Conservation (phyloP, 352 stramenopile species). For the Globisporangium alternatum region DNA sequence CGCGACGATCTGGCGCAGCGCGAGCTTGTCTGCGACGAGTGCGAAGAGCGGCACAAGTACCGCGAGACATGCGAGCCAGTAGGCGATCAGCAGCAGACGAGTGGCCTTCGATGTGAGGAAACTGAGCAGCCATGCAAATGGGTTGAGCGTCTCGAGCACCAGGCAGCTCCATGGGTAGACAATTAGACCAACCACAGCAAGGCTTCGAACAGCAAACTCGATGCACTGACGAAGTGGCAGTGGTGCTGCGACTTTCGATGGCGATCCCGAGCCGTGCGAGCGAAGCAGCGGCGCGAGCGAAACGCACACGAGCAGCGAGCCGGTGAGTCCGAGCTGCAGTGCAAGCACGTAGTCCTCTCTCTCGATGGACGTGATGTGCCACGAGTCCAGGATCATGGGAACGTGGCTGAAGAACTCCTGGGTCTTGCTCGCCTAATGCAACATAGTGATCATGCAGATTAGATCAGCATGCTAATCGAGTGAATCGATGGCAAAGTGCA, state of each 20-base stretch:
- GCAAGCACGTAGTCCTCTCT: slow-evolving; percentile 46
- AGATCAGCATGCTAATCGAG: not conserved
- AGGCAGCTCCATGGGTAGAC: slow-evolving; percentile 69
- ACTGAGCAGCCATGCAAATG: slow-evolving; percentile 49
- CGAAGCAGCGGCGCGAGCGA: slow-evolving; percentile 45
- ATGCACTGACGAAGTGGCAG: slow-evolving; percentile 25
- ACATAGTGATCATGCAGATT: not conserved
- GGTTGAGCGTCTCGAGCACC: slow-evolving; percentile 60
- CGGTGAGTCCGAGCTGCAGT: slow-evolving; percentile 56
- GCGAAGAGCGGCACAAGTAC: slow-evolving; percentile 59
- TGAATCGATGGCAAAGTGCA: not conserved
- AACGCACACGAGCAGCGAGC: slow-evolving; percentile 44
- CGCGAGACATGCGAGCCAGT: slow-evolving; percentile 50
- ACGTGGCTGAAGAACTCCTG: not conserved
- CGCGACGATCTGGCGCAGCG: slow-evolving; percentile 66
- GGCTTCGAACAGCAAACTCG: slow-evolving; percentile 31
- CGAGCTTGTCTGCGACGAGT: slow-evolving; percentile 29
- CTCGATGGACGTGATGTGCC: slow-evolving; percentile 30
- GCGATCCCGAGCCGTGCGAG: slow-evolving; percentile 39
- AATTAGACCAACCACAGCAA: slow-evolving; percentile 28
- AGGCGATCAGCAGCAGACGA: slow-evolving; percentile 43
- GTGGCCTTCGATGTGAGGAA: slow-evolving; percentile 36
- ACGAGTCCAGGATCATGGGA: slow-evolving; percentile 16
- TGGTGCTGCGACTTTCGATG: slow-evolving; percentile 30
- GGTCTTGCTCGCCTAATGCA: not conserved